A percentile compares a stretch with the other conserved stretches of the same genome.
Evolutionary conservation across 176 grass and related monocot genomes (phyloP).

Genomic region (Musa schizocarpa): DNA sequence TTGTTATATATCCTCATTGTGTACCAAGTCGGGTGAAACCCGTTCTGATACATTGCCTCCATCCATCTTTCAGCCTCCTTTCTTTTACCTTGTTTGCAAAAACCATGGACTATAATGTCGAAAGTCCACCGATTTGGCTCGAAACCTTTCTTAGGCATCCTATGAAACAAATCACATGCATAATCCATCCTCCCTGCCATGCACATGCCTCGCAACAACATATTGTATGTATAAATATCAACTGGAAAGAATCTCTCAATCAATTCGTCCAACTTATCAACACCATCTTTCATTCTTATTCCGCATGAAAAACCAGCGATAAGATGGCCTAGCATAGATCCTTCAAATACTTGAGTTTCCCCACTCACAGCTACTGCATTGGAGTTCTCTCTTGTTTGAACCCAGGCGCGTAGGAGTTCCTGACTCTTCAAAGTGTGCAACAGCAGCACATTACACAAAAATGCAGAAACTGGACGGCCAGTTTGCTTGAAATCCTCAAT

Average conservation of each 20-base stretch:
- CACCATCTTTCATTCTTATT: constrained; percentile 43
- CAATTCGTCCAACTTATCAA: constrained; percentile 57
- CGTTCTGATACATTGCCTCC: constrained; percentile 55
- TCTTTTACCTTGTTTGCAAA: constrained; percentile 64
- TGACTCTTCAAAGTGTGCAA: constrained; percentile 58
- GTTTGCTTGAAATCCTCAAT: constrained; percentile 70
- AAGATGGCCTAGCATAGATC: constrained; percentile 58
- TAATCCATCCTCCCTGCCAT: constrained; percentile 75
- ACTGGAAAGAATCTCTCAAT: constrained; percentile 72
- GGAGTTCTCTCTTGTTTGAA: constrained; percentile 34
- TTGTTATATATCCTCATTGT: constrained; percentile 58
- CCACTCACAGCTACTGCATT: constrained; percentile 20
- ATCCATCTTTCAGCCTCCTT: constrained; percentile 87
- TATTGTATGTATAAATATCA: constrained; percentile 91
- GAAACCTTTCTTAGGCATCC: constrained; percentile 57
- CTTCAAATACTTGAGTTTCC: constrained; percentile 36
- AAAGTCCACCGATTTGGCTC: constrained; percentile 77
- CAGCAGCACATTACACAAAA: constrained; percentile 84
- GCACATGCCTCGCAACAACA: constrained; percentile 60
- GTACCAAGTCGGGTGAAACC: constrained; percentile 67
- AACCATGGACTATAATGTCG: constrained; percentile 80
- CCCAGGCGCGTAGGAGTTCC: constrained; percentile 50
- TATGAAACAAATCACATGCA: constrained; percentile 63
- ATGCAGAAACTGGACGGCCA: constrained; percentile 79
- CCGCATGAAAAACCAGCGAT: constrained; percentile 58